Base-by-base conservation (phyloP, 2,329 filamentous ascomycete genomes). In the Colletotrichum phormii region DNA sequence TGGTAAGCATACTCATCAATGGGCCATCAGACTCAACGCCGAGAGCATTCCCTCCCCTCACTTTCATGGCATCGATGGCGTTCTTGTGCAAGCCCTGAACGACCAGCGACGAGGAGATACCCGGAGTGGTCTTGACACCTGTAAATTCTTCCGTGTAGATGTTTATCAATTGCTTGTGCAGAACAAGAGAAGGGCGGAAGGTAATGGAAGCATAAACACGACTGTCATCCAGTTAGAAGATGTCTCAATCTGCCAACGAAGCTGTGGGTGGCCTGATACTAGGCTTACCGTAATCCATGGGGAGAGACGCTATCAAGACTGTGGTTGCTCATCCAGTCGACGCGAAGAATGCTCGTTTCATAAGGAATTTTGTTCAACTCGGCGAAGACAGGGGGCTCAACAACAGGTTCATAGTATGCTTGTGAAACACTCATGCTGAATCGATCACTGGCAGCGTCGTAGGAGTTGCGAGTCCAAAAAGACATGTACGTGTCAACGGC, bases 101-200 rank as follows among this genome's bases (percentile, higher is more conserved):
- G 4, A 49, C 18, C 9, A 49, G 42, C 8, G 42, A 49, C 0
- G 42, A 49, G 0, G 18, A n/a, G 0, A 49, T 7, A n/a, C 42
- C 37, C 0, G 42, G 15, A n/a, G 42, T 22, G 18, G 18, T 49
- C 18, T 49, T 49, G 8, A 49, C 18, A 2, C 18, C 42, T 7
- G 0, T 7, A n/a, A n/a, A 0, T 3, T 49, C 42, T 49, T 49
- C 18, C 0, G 42, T 4, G 18, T 49, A 49, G 0, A 49, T 49
- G 1, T n/a, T 49, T 18, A 49, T n/a, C 42, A 49, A n/a, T 0
- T 49, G 42, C 0, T 49, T 49, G 18, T 49, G 18, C 42, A n/a
- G 8, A 49, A 8, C 18, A 0, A 18, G 7, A 7, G 18, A 49
- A 0, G 42, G 42, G 0, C 42, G 42, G 18, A 49, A 49, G 0